Evolutionary conservation across 148 eudicot genomes (phyloP), one percentile per base, ranked within the genome.

Genomic region (Agrostemma githago): DNA sequence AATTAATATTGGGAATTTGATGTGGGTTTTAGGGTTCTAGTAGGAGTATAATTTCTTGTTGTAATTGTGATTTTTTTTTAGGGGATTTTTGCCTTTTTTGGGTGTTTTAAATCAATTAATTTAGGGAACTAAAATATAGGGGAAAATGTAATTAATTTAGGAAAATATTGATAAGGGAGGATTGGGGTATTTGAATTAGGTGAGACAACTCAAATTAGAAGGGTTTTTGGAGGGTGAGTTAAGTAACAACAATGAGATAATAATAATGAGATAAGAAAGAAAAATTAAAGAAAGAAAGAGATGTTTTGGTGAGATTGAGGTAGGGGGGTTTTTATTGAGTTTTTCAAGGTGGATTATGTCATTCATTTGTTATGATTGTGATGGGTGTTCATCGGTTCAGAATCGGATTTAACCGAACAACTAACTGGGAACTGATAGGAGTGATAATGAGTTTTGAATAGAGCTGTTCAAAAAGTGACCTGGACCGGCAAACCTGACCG

Each of bases 311-410:
- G 9, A 60, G 0, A 60, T 15, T 16, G 69, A 40, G 71, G 12
- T 38, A 68, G 44, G 71, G 71, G 56, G 71, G 64, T 20, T 68
- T 68, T 44, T 68, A 68, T 68, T 68, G 58, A 44, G 57, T 19
- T 44, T 68, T 68, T 68, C 71, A 57, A 68, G 71, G 44, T 46
- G 71, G 71, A 68, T 68, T 46, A 19, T 20, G 71, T 44, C 71
- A 68, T 46, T 57, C n/a, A 68, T 68, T 68, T 10, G 20, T 46
- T 6, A 44, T 67, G 53, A 44, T 51, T 6, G 56, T 9, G 56
- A 43, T 0, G 1, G 34, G 34, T 1, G 34, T 26, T 26, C 1
- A 26, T 1, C 34, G 34, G 34, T 26, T 26, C 34, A 26, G 34
- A 26, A 26, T 26, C 34, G 1, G 34, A 26, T 26, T 26, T 0